Evolutionary conservation across 2,329 filamentous ascomycete species (phyloP).

Genomic region (Ophiostoma sp.): DNA sequence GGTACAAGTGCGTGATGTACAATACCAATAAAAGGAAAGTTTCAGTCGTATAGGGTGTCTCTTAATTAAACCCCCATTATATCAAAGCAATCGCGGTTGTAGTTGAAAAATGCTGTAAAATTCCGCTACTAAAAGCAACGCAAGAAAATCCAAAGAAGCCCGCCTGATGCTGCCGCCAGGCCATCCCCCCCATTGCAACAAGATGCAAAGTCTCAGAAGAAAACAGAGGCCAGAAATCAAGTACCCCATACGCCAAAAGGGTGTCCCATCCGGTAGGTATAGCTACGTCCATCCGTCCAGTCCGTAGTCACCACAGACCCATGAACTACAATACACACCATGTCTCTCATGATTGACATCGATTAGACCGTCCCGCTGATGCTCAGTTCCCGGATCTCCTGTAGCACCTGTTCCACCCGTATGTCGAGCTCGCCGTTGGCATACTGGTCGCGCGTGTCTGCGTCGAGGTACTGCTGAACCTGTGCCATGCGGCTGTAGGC

Average conservation of each 20-base stretch:
- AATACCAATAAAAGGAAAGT: too few species aligned
- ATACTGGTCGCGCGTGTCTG: slow-evolving; percentile 94
- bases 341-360: neutral
- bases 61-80: neutral
- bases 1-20: too few species aligned
- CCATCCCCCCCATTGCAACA: neutral
- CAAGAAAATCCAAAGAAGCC: neutral
- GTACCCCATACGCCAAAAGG: slow-evolving; percentile 8
- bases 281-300: neutral
- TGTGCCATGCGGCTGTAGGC: slow-evolving; percentile 98
- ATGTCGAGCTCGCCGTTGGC: slow-evolving; percentile 89
- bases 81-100: neutral
- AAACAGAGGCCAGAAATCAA: neutral
- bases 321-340: neutral
- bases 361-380: slow-evolving; percentile 70
- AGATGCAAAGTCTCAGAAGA: neutral
- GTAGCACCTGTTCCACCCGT: slow-evolving; percentile 89
- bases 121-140: neutral
- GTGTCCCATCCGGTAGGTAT: neutral
- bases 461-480: slow-evolving; percentile 96
- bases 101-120: neutral
- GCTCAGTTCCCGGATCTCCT: slow-evolving; percentile 95
- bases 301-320: neutral
- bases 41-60: too few species aligned
- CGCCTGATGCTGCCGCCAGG: neutral